Percentiles rank a stretch among this genome's conserved stretches.
Evolutionary conservation across 225 moss, liverwort and hornwort genomes (phyloP).

Genomic region (Pleurozium schreberi): DNA sequence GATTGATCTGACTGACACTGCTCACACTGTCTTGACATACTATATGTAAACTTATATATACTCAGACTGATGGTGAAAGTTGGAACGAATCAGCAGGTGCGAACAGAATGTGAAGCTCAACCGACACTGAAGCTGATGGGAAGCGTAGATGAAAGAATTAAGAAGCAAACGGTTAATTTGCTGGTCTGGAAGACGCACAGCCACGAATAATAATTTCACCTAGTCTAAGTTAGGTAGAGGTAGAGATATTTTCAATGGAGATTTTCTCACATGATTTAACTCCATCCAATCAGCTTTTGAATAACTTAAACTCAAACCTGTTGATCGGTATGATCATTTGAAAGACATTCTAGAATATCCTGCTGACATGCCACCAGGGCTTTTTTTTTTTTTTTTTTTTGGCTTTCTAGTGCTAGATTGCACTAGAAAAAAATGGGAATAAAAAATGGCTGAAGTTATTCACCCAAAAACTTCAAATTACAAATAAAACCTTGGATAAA

Average conservation of each 20-base stretch:
- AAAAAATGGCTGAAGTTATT: no score
- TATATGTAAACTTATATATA: background rate
- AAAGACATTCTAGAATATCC: background rate
- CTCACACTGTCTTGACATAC: background rate
- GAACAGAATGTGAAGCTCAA: background rate
- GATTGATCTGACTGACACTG: background rate
- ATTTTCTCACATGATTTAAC: background rate
- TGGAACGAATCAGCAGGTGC: background rate
- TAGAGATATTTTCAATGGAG: background rate
- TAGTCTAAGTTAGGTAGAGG: background rate
- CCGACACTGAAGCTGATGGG: background rate
- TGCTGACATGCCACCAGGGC: background rate
- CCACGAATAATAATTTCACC: background rate
- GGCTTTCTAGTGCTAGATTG: no score
- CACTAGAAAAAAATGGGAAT: no score
- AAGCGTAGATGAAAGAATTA: background rate
- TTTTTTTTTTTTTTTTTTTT: no score
- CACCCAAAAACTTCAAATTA: no score
- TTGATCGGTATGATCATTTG: background rate
- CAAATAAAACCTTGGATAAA: no score
- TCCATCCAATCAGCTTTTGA: background rate
- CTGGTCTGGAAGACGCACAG: background rate
- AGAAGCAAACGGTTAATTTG: background rate
- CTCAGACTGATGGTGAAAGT: background rate
- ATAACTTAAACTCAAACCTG: background rate